A percentile compares a stretch with the other conserved stretches of the same genome.
phyloP scores from a whole-genome alignment of 2,329 filamentous ascomycete species.

The Colletotrichum tanaceti region DNA sequence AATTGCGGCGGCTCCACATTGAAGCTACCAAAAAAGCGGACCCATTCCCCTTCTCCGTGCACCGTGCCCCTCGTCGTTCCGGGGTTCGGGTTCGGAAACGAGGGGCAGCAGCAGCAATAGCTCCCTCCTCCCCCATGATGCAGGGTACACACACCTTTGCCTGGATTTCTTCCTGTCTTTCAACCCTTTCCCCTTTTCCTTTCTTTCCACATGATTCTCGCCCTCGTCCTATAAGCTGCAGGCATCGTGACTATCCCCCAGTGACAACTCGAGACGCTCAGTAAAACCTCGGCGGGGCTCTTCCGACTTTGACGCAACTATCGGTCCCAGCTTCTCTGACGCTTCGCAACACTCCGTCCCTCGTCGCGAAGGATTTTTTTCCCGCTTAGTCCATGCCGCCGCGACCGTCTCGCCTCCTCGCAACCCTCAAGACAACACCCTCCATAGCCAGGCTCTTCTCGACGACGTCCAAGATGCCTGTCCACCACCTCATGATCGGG shows the following conservation, averaged over 20 bases:
- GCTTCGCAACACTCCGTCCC: neutral
- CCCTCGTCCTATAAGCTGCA: neutral
- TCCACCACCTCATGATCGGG: constrained; percentile 90
- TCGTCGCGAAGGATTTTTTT: neutral
- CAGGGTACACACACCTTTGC: constrained; percentile 8
- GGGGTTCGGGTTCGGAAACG: constrained; percentile 30
- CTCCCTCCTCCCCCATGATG: constrained; percentile 5
- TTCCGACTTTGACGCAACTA: neutral
- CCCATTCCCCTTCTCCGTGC: constrained; percentile 17
- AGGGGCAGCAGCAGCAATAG: constrained; percentile 33
- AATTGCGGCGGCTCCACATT: constrained; percentile 24
- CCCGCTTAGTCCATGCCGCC: constrained; percentile 25
- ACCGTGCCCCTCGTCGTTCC: constrained; percentile 38
- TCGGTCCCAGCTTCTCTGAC: constrained; percentile 24
- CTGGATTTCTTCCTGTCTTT: neutral
- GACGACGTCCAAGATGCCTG: constrained; percentile 67
- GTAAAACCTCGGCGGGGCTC: constrained; percentile 12
- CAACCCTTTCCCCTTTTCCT: too few species aligned
- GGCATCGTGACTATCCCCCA: constrained; percentile 2
- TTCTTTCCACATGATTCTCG: neutral
- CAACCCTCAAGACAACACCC: constrained; percentile 1
- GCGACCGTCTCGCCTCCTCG: constrained; percentile 13
- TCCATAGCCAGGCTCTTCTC: constrained; percentile 15
- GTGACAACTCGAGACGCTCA: neutral
- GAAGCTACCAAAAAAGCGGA: constrained; percentile 11